A percentile compares a stretch with the other conserved stretches of the same genome.
These are phyloP conservation scores for Protomyces lactucae-debilis DNA, from an alignment of 1,139 yeast species.

Conservation along the genomic window DNA sequence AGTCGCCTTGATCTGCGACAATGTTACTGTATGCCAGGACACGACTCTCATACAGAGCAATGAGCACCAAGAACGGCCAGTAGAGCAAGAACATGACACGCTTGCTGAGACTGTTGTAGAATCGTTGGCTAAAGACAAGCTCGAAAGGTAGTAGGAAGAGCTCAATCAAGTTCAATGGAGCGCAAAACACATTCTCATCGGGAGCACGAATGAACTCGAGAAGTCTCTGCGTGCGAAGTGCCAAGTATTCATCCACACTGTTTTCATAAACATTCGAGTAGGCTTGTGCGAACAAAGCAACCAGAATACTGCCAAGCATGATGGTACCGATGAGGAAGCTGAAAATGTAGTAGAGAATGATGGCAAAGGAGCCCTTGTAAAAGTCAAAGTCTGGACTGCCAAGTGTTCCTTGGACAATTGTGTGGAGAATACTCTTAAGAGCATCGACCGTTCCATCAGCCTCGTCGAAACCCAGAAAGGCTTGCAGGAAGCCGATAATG, in stretches of 20 bases:
- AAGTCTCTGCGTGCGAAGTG: conserved; percentile 78
- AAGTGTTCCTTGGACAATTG: conserved; percentile 64
- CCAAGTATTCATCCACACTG: conserved; percentile 79
- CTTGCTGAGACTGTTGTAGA: conserved; percentile 44
- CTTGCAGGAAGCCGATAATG: conserved; percentile 76
- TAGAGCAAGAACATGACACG: conserved; percentile 60
- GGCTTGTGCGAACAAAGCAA: conserved; percentile 82
- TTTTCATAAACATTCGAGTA: conserved; percentile 75
- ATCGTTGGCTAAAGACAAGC: conserved; percentile 41
- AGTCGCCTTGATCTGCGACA: conserved; percentile 46
- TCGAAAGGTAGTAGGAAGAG: conserved; percentile 46
- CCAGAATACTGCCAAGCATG: conserved; percentile 39
- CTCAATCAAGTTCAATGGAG: conserved; percentile 77
- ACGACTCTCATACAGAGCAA: conserved; percentile 43
- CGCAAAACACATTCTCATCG: conserved; percentile 76
- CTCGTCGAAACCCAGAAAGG: conserved; percentile 78
- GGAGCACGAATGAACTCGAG: conserved; percentile 82
- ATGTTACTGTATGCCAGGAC: conserved; percentile 8
- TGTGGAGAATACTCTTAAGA: conserved; percentile 57
- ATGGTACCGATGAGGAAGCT: conserved; percentile 69
- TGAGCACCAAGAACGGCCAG: conserved; percentile 59
- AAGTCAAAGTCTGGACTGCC: conserved; percentile 70
- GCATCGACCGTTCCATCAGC: conserved; percentile 81
- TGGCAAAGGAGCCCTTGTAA: conserved; percentile 68
- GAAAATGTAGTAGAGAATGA: conserved; percentile 67